Evolutionary conservation across 768 basidiomycete species (phyloP), one percentile per base, ranked within the genome.

Genomic region (Austroboletus eburneus): DNA sequence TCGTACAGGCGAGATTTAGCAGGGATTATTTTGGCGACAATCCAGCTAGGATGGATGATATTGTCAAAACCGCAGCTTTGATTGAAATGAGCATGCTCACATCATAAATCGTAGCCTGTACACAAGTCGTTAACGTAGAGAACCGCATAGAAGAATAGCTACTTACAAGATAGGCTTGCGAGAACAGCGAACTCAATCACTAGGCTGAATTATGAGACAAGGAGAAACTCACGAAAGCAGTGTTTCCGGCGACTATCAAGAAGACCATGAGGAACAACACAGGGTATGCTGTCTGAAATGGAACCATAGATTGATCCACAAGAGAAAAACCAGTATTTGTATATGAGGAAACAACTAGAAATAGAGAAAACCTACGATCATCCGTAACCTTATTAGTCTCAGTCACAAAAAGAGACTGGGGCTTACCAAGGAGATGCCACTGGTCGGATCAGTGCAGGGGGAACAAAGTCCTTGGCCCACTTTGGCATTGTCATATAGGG

Each of bases 191-290:
- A 42, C 44, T 37, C 12, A 2, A 33, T 38, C 10, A 6, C 29
- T 5, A 41, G 18, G 2, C 46, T 14, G 27, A 18, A 35, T 3
- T 27, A 18, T 9, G 23, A 30, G 17, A 24, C 4, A 36, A 40
- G 38, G 38, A 39, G n/a, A 13, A 4, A 85, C 91, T 75, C 57
- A 95, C 93, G 59, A 91, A 95, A 20, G 80, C 85, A 36, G 93
- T 96, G 61, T 98, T 97, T 9, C 95, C 95, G 40, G 91, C 92
- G 39, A 97, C 65, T 52, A 97, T 86, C 21, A 90, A 69, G 38
- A 92, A 67, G 0, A 81, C 72, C 75, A 92, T 70, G 43, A 81
- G 62, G 23, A 89, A 39, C 46, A 91, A 80, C 84, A 91, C 83
- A 2, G 81, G 78, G 59, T 91, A 92, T 16, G 91, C 93, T 18